phyloP scores from a whole-genome alignment of 179 eudicot species.

The Actinidia chinensis region DNA sequence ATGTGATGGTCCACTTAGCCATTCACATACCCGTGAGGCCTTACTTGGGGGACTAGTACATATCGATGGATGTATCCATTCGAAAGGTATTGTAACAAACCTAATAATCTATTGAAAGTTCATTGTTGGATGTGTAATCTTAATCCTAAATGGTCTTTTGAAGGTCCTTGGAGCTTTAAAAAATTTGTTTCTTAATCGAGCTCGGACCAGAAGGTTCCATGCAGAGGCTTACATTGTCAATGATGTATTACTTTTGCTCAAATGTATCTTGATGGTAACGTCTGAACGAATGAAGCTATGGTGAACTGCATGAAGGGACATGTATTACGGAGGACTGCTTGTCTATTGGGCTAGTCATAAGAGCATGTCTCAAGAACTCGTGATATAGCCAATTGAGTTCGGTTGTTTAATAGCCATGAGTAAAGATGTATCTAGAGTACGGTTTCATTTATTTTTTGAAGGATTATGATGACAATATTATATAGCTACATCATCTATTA shows the following conservation, averaged over 20 bases:
- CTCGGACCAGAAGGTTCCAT: not conserved
- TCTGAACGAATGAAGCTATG: no score
- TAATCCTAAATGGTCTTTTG: no score
- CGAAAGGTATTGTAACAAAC: not conserved
- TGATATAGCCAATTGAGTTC: no score
- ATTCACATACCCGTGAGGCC: not conserved
- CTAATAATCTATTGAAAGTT: not conserved
- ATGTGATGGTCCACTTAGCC: not conserved
- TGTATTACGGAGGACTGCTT: no score
- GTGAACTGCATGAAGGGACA: no score
- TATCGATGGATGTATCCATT: not conserved
- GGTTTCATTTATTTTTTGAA: no score
- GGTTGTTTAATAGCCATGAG: no score
- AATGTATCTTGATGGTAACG: not conserved
- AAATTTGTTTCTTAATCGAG: not conserved
- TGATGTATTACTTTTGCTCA: not conserved
- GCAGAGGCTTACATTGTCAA: not conserved
- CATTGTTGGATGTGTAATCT: not conserved
- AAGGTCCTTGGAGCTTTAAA: not conserved
- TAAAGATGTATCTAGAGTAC: no score
- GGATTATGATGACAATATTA: no score
- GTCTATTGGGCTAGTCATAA: no score
- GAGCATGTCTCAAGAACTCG: no score
- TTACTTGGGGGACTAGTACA: not conserved
- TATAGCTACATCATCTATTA: not conserved